Evolutionary conservation across 2,329 filamentous ascomycete genomes (phyloP), one percentile per base, ranked within the genome.

Genomic region (Exophiala calicioides): DNA sequence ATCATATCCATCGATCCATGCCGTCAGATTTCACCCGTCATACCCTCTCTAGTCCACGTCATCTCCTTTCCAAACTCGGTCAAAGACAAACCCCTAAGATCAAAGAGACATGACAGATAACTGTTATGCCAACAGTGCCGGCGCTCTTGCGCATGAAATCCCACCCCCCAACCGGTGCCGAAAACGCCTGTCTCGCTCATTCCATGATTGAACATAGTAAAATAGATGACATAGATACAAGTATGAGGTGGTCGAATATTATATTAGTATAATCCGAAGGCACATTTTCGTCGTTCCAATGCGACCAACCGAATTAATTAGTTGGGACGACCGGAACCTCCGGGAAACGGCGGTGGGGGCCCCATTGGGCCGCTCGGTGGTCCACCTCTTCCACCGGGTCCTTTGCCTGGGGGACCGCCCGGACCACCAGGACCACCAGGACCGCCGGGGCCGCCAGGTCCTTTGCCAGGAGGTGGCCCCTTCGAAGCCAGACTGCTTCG

Each of bases 401-500:
- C 52, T 26, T 39, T 41, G 19, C 52, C 52, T 19, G 44, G 39
- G 12, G 24, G 36, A 12, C 50, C 50, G 3, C 30, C 44, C n/a
- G n/a, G n/a, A 32, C 51, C 50, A 12, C 42, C 38, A 26, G 52
- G 52, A 10, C 51, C 52, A n/a, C 52, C 52, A 13, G 44, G 44
- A 21, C 52, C 51, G 5, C 47, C 44, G 12, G 46, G 50, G 7
- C 50, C 47, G 10, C 52, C 52, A 12, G 52, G 51, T 23, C 50
- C 52, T 20, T 45, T 52, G 9, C 55, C 55, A 3, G 52, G 52
- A 19, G 55, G 55, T 23, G 53, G 53, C 20, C 47, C 51, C 26
- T 53, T 56, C 29, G 38, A 31, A 8, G 60, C 58, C 18, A 60
- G 48, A 27, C 13, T 61, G 44, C 63, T 66, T 49, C 53, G 57